phyloP scores from a whole-genome alignment of 2,329 filamentous ascomycete species.

The Botryotinia narcissicola region DNA sequence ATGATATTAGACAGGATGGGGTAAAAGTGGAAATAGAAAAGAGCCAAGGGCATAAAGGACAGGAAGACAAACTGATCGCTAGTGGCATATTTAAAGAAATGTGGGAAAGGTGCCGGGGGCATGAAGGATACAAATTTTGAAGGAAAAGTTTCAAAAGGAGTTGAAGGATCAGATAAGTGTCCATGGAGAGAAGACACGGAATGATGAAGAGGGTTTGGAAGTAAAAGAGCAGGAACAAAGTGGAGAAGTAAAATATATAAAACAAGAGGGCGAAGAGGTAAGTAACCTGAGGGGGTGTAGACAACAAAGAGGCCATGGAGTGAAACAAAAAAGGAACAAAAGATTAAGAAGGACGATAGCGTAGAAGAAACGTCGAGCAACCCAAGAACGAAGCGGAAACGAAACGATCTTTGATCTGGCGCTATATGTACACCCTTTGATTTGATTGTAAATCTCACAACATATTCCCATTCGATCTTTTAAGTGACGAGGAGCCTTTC shows the following conservation, averaged over 20 bases:
- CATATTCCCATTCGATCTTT: not conserved
- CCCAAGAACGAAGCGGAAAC: not conserved
- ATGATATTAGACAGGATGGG: conserved; percentile 39
- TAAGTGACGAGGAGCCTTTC: not conserved
- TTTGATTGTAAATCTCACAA: not conserved
- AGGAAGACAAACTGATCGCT: conserved; percentile 49
- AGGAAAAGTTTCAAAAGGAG: not conserved
- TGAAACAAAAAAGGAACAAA: not conserved
- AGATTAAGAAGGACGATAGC: not conserved
- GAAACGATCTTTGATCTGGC: not conserved
- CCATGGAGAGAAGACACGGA: not conserved
- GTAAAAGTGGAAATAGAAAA: conserved; percentile 39
- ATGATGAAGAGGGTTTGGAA: not conserved
- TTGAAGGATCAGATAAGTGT: not conserved
- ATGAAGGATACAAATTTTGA: conserved; percentile 9
- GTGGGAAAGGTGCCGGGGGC: conserved; percentile 40
- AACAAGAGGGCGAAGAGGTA: not conserved
- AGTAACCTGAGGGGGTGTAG: too few species aligned
- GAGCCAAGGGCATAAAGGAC: conserved; percentile 45
- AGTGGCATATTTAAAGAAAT: conserved; percentile 49
- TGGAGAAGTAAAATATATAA: not conserved
- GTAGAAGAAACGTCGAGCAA: not conserved
- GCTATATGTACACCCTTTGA: not conserved
- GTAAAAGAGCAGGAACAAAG: not conserved
- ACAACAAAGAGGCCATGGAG: not conserved